phyloP scores from a whole-genome alignment of 495 filamentous ascomycete species.

The Penicillium tannophilum region DNA sequence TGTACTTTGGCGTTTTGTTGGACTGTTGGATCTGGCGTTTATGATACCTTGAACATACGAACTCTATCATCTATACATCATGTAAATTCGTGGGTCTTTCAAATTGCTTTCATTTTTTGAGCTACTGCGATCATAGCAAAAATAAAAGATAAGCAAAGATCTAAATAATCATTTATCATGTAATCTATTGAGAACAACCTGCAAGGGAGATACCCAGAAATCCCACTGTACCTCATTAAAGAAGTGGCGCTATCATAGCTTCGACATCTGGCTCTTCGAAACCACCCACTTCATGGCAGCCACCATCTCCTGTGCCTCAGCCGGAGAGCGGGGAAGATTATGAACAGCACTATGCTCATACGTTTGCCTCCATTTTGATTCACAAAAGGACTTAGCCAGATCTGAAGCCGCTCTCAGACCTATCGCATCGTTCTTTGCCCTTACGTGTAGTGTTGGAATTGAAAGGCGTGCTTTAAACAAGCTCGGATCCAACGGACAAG shows the following conservation, averaged over 20 bases:
- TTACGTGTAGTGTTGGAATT: constrained; percentile 1
- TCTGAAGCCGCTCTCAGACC: neutral
- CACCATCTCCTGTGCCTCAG: neutral
- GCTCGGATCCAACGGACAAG: neutral
- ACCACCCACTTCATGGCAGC: constrained; percentile 2
- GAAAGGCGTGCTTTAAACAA: neutral
- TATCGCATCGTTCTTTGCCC: neutral
- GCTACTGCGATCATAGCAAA: too few relatives aligned
- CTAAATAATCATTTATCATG: too few relatives aligned
- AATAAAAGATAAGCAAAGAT: too few relatives aligned
- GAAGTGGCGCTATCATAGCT: neutral
- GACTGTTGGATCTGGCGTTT: neutral
- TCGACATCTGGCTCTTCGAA: neutral
- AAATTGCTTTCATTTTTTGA: too few relatives aligned
- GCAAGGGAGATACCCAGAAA: too few relatives aligned
- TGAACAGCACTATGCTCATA: neutral
- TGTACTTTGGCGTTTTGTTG: constrained; percentile 5
- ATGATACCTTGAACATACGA: constrained; percentile 6
- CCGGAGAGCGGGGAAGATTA: neutral
- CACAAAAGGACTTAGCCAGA: neutral
- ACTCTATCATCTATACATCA: neutral
- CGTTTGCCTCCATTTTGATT: neutral
- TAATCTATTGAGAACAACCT: too few relatives aligned
- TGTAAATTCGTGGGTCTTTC: neutral
- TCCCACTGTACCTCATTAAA: too few relatives aligned